These are phyloP conservation scores for Entoloma clypeatum DNA, from an alignment of 1,284 basidiomycete species.

Conservation along the genomic window DNA sequence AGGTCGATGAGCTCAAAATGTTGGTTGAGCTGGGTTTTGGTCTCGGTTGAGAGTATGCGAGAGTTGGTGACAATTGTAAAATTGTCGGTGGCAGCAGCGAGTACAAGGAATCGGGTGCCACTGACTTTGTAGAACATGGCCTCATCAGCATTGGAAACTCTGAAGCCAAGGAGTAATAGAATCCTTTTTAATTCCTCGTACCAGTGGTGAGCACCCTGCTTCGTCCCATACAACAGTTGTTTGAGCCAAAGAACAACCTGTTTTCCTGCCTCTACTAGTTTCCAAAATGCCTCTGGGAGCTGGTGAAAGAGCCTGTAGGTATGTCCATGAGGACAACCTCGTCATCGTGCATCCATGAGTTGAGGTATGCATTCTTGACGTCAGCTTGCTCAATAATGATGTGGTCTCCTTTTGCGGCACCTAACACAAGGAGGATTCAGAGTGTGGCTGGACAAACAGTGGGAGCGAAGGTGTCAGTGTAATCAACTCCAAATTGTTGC, in stretches of 20 bases:
- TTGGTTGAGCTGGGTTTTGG: conserved; percentile 22
- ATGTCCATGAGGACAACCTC: not conserved
- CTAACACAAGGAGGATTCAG: conserved; percentile 14
- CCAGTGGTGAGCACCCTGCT: conserved; percentile 29
- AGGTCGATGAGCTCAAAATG: conserved; percentile 26
- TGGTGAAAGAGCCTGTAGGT: not conserved
- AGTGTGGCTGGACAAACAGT: conserved; percentile 15
- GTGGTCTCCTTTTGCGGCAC: conserved; percentile 5
- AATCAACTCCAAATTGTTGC: conserved; percentile 16
- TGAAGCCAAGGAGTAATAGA: conserved; percentile 18
- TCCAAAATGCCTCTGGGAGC: conserved; percentile 1
- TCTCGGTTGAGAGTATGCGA: conserved; percentile 7
- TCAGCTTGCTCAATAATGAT: too few species aligned
- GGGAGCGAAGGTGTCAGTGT: conserved; percentile 20
- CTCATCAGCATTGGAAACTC: conserved; percentile 17
- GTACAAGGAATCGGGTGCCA: too few species aligned
- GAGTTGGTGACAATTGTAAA: conserved; percentile 26
- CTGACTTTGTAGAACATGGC: conserved; percentile 25
- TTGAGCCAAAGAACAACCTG: conserved; percentile 16
- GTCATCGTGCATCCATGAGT: not conserved
- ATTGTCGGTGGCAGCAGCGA: too few species aligned
- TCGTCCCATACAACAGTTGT: conserved; percentile 24
- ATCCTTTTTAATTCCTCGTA: conserved; percentile 18
- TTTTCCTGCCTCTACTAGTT: conserved; percentile 17
- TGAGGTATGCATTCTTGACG: too few species aligned